These are phyloP conservation scores for Kodamaea alishanica DNA, from an alignment of 1,139 yeast genomes.

Conservation along the genomic window DNA sequence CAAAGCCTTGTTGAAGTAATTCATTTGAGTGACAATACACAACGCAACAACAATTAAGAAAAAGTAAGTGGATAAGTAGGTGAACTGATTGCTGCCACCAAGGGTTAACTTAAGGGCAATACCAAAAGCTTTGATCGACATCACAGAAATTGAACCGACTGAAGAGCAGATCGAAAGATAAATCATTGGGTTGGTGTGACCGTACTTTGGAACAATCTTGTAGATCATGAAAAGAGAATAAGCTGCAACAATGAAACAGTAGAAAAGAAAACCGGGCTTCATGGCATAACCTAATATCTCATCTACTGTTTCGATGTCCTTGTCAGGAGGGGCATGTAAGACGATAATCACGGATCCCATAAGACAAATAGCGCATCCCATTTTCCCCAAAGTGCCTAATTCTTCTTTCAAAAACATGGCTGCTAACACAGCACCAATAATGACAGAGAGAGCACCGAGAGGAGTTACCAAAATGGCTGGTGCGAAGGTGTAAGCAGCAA, in stretches of 20 bases:
- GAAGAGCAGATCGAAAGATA: conserved; percentile 86
- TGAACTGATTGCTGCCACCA: conserved; percentile 85
- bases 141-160: conserved; percentile 88
- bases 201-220: conserved; percentile 77
- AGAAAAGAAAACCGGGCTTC: conserved; percentile 73
- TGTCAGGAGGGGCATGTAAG: conserved; percentile 90
- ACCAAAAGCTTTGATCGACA: conserved; percentile 92
- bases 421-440: conserved; percentile 88
- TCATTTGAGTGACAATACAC: conserved; percentile 89
- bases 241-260: conserved; percentile 56
- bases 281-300: conserved; percentile 80
- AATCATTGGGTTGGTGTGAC: conserved; percentile 81
- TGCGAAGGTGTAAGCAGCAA: conserved; percentile 94
- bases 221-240: conserved; percentile 80
- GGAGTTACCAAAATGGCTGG: conserved; percentile 93
- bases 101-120: conserved; percentile 84
- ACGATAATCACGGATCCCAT: conserved; percentile 89
- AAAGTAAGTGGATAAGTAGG: conserved; percentile 78
- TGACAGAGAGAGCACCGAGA: conserved; percentile 83
- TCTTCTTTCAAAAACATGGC: conserved; percentile 82
- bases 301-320: conserved; percentile 83
- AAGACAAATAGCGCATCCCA: conserved; percentile 91
- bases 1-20: conserved; percentile 86
- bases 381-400: conserved; percentile 82
- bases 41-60: conserved; percentile 74